These are phyloP conservation scores for Gomphus bonarii DNA, from an alignment of 1,284 basidiomycete genomes.

Conservation along the genomic window DNA sequence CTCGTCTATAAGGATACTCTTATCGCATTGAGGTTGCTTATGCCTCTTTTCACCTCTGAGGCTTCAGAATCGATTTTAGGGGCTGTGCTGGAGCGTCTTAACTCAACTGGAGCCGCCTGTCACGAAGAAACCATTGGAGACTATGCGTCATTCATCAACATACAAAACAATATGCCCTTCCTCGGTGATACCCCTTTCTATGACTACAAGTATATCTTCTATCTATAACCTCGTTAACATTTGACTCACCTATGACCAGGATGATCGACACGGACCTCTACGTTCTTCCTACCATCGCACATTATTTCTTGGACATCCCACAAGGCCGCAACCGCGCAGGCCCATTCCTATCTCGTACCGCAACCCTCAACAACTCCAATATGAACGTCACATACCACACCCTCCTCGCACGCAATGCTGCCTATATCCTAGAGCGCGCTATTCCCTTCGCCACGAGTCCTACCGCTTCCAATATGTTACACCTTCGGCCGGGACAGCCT, in stretches of 20 bases:
- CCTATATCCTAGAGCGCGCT: slow-evolving; percentile 19
- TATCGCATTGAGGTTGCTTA: slow-evolving; percentile 29
- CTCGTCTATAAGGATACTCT: slow-evolving; percentile 28
- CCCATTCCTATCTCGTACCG: slow-evolving; percentile 18
- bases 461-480: slow-evolving; percentile 20
- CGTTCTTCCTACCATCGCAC: slow-evolving; percentile 30
- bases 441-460: slow-evolving; percentile 25
- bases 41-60: slow-evolving; percentile 28
- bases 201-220: slow-evolving; percentile 24
- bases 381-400: slow-evolving; percentile 8
- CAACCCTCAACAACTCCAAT: slow-evolving; percentile 24
- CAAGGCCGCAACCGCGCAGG: slow-evolving; percentile 22
- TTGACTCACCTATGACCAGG: slow-evolving; percentile 1
- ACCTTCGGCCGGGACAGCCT: slow-evolving; percentile 24
- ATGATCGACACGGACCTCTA: slow-evolving; percentile 33
- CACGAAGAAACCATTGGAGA: slow-evolving; percentile 32
- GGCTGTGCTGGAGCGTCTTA: slow-evolving; percentile 31
- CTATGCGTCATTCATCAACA: slow-evolving; percentile 20
- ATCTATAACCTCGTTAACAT: background rate
- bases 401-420: slow-evolving; percentile 15
- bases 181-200: slow-evolving; percentile 30
- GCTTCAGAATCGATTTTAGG: slow-evolving; percentile 31
- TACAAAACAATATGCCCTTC: slow-evolving; percentile 26
- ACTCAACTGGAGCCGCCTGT: slow-evolving; percentile 29
- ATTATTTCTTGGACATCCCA: slow-evolving; percentile 29